Evolutionary conservation across 306 rosid genomes (phyloP), one percentile per base, ranked within the genome.

Genomic region (Prunus campanulata): DNA sequence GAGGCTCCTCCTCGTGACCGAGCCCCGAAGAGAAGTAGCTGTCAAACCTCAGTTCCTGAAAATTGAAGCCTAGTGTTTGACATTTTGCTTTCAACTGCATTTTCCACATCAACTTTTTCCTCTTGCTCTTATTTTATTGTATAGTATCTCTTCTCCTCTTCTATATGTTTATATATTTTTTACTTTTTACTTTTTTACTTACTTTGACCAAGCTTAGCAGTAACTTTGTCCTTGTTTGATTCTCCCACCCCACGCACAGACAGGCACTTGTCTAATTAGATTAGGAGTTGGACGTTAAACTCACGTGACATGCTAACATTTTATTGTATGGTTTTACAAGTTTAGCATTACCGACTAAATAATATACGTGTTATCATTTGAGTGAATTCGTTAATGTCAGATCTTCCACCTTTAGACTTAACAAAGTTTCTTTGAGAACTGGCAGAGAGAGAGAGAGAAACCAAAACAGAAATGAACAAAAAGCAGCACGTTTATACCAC

Each of bases 51-150:
- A 65, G 87, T 82, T 83, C 86, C 82, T 78, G 77, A 83, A 86
- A 86, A 77, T 65, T 77, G 83, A 85, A 80, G 72, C 84, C 80
- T 88, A 81, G 97, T 5, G 92, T 90, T 90, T 93, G 98, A 91
- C 98, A 90, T 93, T 88, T 93, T 93, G 96, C 98, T 89, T 88
- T 84, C 88, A 85, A 79, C 88, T 82, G 81, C 78, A 79, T 81
- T 85, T 76, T 80, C 35, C 70, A 30, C 68, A 16, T 47, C 83
- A 79, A 72, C 93, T 80, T 89, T 91, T 91, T 84, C 86, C 75
- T 46, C 48, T 74, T 61, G 60, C 35, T 74, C 69, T 61, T 74
- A 10, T 61, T 74, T 74, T 61, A 18, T 74, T 46, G 63, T 73
- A 19, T 61, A 46, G 27, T 16, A 22, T 68, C 79, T 84, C 80